Percentiles rank a stretch among this genome's conserved stretches.
phyloP scores from a whole-genome alignment of 768 basidiomycete genomes.

The Mycena maculata region DNA sequence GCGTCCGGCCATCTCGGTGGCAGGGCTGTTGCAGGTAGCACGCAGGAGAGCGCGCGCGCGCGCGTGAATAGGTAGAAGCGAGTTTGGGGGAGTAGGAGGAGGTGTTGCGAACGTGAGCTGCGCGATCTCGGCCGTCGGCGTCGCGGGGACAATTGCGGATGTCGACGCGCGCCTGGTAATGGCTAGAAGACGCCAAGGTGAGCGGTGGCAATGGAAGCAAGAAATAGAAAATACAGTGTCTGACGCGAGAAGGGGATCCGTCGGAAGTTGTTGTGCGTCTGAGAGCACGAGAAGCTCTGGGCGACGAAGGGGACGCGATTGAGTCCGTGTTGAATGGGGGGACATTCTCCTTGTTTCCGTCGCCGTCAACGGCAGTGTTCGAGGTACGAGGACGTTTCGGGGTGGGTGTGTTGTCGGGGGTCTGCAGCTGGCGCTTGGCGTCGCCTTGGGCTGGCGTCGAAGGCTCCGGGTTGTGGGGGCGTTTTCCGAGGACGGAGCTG shows the following conservation, averaged over 20 bases:
- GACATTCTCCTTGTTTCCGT: conserved; percentile 82
- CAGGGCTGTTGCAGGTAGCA: conserved; percentile 69
- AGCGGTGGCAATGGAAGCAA: conserved; percentile 15
- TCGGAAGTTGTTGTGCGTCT: conserved; percentile 50
- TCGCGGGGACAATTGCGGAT: conserved; percentile 56
- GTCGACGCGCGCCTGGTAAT: conserved; percentile 61
- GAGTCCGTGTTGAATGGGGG: conserved; percentile 65
- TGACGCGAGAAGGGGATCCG: conserved; percentile 55
- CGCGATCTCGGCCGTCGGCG: conserved; percentile 58
- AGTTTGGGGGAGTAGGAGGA: conserved; percentile 67
- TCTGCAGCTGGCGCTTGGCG: conserved; percentile 58
- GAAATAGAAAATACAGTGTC: conserved; percentile 54
- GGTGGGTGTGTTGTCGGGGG: conserved; percentile 73
- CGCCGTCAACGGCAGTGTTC: conserved; percentile 57
- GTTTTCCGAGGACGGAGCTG: conserved; percentile 47
- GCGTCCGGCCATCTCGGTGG: conserved; percentile 73
- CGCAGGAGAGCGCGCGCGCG: conserved; percentile 80
- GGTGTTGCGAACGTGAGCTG: conserved; percentile 66
- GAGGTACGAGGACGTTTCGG: conserved; percentile 72
- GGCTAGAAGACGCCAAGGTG: conserved; percentile 46
- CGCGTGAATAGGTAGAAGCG: conserved; percentile 60
- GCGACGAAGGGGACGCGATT: conserved; percentile 37
- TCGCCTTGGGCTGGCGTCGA: conserved; percentile 41
- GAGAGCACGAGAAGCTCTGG: conserved; percentile 27
- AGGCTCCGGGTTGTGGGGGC: conserved; percentile 41